Evolutionary conservation across 1,284 basidiomycete species (phyloP), one percentile per base, ranked within the genome.

Genomic region (Ceratobasidium papillatum): DNA sequence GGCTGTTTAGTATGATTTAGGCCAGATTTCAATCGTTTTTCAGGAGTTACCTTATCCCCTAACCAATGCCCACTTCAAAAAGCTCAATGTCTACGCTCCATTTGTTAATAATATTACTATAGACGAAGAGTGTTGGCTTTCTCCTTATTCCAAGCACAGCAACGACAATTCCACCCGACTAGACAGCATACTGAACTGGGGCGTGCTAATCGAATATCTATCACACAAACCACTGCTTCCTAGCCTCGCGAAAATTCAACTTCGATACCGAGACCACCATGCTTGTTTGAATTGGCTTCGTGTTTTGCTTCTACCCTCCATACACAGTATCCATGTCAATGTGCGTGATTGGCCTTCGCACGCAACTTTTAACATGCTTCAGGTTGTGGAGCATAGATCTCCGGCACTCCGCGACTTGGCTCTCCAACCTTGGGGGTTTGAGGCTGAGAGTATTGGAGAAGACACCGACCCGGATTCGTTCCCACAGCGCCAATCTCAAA

Each of bases 231-330:
- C 49, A 51, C 19, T 51, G 22, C 49, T 51, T 22, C 49, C 49
- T 19, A 14, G 22, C 22, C 49, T 51, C 22, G 9, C 2, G 9
- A 25, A 25, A 3, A 22, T 51, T 22, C 1, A 19, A 3, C 22
- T 51, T 25, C 49, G 49, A 25, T 51, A 51, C 19, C 19, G 9
- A 51, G 49, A 51, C 22, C 22, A 51, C 9, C 49, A 51, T n/a
- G 49, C 49, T n/a, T 51, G 49, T 25, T 51, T 51, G 49, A n/a
- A 51, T n/a, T 51, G 49, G 49, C 49, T 51, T 51, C 5, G 49
- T 51, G 22, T 51, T 4, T 22, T 51, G 22, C 49, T 51, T n/a
- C 22, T 25, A n/a, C 49, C 19, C 49, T 51, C 49, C 2, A 11
- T 51, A 11, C 49, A 25, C n/a, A 9, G 49, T 8, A 51, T 51